phyloP scores from a whole-genome alignment of 805 yeast species.

The Kodamaea kakaduensis region DNA sequence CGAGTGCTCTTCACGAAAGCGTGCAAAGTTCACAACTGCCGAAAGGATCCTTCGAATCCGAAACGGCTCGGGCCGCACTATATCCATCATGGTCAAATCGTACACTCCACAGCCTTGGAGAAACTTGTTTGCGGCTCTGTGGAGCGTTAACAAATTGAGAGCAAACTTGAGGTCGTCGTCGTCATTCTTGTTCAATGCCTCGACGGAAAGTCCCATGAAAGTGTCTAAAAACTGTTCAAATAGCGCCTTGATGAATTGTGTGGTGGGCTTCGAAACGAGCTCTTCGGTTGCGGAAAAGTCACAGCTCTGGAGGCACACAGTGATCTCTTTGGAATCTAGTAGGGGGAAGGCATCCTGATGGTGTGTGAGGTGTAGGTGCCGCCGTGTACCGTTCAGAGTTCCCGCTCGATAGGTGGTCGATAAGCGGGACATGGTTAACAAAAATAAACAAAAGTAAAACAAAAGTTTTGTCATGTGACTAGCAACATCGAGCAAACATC shows the following conservation, averaged over 20 bases:
- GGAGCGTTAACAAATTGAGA: slow-evolving; percentile 51
- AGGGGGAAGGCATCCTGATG: slow-evolving; percentile 55
- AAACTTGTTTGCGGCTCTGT: slow-evolving; percentile 57
- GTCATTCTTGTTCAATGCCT: slow-evolving; percentile 23
- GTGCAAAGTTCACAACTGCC: slow-evolving; percentile 80
- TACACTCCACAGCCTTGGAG: slow-evolving; percentile 69
- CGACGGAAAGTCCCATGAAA: slow-evolving; percentile 49
- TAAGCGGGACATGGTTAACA: slow-evolving; percentile 26
- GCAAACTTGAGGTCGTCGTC: slow-evolving; percentile 34
- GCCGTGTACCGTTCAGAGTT: slow-evolving; percentile 15
- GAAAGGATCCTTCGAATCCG: slow-evolving; percentile 66
- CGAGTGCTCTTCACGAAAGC: slow-evolving; percentile 75
- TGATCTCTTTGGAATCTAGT: slow-evolving; percentile 56
- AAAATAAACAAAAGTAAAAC: slow-evolving; percentile 6
- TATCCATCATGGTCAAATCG: slow-evolving; percentile 72
- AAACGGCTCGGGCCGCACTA: slow-evolving; percentile 70
- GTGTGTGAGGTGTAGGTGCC: slow-evolving; percentile 17
- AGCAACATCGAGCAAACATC: background rate
- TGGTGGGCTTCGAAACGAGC: slow-evolving; percentile 52
- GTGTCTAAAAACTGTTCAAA: slow-evolving; percentile 60
- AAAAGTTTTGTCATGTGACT: too few relatives aligned
- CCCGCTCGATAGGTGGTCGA: slow-evolving; percentile 29
- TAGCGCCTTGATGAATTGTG: slow-evolving; percentile 49
- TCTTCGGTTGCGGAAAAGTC: slow-evolving; percentile 61
- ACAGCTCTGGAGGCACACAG: slow-evolving; percentile 56